These are phyloP conservation scores for Aspergillus sp. DNA, from an alignment of 2,329 filamentous ascomycete genomes.

Conservation along the genomic window DNA sequence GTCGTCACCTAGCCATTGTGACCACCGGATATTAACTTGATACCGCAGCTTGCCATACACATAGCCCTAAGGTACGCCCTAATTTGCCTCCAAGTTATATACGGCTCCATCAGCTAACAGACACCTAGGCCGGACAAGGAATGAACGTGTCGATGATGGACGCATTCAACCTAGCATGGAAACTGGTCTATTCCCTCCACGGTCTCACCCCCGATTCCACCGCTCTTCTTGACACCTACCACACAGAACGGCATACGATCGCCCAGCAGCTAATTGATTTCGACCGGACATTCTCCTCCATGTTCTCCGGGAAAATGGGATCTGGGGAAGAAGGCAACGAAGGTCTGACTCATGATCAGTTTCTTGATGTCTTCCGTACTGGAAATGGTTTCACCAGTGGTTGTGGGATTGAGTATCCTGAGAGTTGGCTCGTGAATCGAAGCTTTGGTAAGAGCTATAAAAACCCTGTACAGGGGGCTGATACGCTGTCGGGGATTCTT, in stretches of 20 bases:
- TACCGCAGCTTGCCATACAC: conserved; percentile 60
- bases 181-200: conserved; percentile 29
- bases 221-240: conserved; percentile 30
- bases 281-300: conserved; percentile 31
- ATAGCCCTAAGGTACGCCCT: conserved; percentile 54
- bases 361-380: conserved; percentile 29
- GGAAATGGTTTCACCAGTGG: conserved; percentile 34
- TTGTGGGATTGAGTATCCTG: conserved; percentile 32
- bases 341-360: conserved; percentile 26
- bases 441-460: conserved; percentile 1
- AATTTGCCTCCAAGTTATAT: conserved; percentile 1
- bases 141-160: conserved; percentile 73
- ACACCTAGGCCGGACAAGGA: conserved; percentile 56
- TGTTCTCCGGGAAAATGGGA: conserved; percentile 34
- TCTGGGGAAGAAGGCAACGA: conserved; percentile 14
- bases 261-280: conserved; percentile 34
- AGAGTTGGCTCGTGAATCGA: conserved; percentile 22
- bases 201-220: conserved; percentile 26
- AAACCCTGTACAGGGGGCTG: conserved; percentile 22
- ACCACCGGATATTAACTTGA: not conserved
- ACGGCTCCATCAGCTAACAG: conserved; percentile 2
- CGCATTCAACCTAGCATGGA: conserved; percentile 36
- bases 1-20: not conserved
- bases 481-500: conserved; percentile 29
- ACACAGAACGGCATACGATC: conserved; percentile 29